Evolutionary conservation across 768 basidiomycete species (phyloP), one percentile per base, ranked within the genome.

Genomic region (Russula sp.): DNA sequence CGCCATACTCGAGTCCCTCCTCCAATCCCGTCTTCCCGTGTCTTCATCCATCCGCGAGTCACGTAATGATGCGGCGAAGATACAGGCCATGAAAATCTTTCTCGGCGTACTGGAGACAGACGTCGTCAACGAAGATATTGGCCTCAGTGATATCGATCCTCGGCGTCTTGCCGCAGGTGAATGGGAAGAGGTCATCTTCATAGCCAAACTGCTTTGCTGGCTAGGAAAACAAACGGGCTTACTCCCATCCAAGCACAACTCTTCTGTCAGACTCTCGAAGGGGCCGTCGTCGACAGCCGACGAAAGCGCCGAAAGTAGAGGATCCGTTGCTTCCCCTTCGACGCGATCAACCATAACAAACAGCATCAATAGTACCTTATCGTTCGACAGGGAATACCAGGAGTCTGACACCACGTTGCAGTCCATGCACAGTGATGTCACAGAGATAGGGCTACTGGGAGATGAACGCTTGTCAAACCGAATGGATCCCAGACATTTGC

Each of bases 11-110:
- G 89, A 90, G 66, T 83, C 80, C 1, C 74, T 90, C 49, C 76
- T 89, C 42, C 72, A 75, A 24, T 71, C 75, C 7, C 82, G 84
- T 28, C 81, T 91, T 10, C 83, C 84, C 3, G 76, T 84, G 13
- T 61, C 76, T 22, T 36, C 69, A 8, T 54, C 72, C 22, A 71
- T 76, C 28, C 75, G 80, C 65, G 67, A 76, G 59, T 75, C 78
- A 42, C 73, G 77, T 69, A 76, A 58, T 49, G 63, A 62, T 61
- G 66, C 62, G 1, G 76, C 78, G 9, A 84, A 84, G 68, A 73
- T 88, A 1, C 82, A 87, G 53, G 83, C 82, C 36, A 86, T 88
- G 79, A 89, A 91, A 69, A 78, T 91, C 3, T 87, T 92, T 61
- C 78, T 92, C 8, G 89, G 89, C 1, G 82, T 90, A 7, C 78